Evolutionary conservation across 495 filamentous ascomycete species (phyloP).

Genomic region (Corynascus novoguineensis): DNA sequence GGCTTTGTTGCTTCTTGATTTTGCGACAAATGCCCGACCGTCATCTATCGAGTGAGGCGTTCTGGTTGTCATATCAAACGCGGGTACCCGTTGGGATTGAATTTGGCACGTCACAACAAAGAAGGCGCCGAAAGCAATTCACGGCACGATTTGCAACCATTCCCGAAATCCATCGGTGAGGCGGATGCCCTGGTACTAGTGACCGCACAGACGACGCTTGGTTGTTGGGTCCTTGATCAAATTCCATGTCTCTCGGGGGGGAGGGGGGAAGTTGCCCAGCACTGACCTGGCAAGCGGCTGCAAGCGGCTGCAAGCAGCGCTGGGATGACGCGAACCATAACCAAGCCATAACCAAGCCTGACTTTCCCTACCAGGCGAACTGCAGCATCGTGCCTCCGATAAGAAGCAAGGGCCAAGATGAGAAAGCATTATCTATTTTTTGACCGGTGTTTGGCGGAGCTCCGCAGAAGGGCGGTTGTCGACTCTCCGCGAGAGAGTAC

Average conservation of each 20-base stretch:
- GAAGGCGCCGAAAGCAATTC: not conserved
- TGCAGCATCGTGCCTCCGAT: not conserved
- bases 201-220: constrained; percentile 1
- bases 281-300: not conserved
- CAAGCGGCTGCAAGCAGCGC: not conserved
- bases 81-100: not conserved
- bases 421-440: not conserved
- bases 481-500: no score
- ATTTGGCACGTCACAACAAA: not conserved
- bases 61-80: not conserved
- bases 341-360: constrained; percentile 1
- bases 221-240: not conserved
- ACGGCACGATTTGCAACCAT: not conserved
- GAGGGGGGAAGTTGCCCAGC: not conserved
- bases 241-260: not conserved
- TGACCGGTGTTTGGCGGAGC: not conserved
- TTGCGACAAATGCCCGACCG: constrained; percentile 1
- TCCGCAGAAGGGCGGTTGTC: not conserved
- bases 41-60: not conserved
- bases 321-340: constrained; percentile 1
- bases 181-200: no score
- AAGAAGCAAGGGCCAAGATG: constrained; percentile 3
- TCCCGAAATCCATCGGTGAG: not conserved
- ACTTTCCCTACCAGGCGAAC: constrained; percentile 9
- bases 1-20: constrained; percentile 2